Percentiles rank a stretch among this genome's conserved stretches.
Conservation (phyloP, 1,284 basidiomycete genomes). For the Boletus sp. region DNA sequence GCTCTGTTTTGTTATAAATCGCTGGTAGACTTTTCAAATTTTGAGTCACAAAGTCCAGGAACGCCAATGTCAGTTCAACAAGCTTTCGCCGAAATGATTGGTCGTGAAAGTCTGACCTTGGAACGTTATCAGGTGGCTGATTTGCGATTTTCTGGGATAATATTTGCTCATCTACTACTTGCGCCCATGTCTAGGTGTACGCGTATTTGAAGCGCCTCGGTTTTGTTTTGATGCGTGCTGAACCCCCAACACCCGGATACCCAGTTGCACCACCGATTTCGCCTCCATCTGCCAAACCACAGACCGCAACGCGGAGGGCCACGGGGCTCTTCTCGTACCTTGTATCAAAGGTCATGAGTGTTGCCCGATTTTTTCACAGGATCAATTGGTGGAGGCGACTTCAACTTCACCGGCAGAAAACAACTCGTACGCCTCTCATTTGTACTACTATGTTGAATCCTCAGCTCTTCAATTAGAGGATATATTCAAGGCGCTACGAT, state of each 20-base stretch:
- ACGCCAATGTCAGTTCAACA: constrained; percentile 89
- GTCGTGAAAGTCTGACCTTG: constrained; percentile 69
- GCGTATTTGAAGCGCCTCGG: constrained; percentile 89
- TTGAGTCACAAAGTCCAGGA: constrained; percentile 44
- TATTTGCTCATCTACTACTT: constrained; percentile 3
- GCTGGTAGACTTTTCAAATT: constrained; percentile 25
- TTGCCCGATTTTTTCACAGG: constrained; percentile 19
- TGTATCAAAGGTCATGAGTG: constrained; percentile 30
- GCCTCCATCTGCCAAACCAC: not conserved
- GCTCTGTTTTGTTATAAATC: constrained; percentile 79
- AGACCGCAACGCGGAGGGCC: constrained; percentile 34
- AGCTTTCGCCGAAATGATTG: constrained; percentile 81
- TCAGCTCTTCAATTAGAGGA: constrained; percentile 42
- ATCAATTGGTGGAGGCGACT: constrained; percentile 59
- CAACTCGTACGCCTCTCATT: constrained; percentile 14
- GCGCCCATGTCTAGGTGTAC: constrained; percentile 61
- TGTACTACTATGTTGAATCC: not conserved
- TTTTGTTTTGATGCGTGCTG: constrained; percentile 78
- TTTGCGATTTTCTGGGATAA: not conserved
- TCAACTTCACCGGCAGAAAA: constrained; percentile 36
- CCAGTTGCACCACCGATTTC: constrained; percentile 43
- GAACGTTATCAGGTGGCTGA: constrained; percentile 80
- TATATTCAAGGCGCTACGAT: constrained; percentile 70
- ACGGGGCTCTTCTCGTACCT: constrained; percentile 33
- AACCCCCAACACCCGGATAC: constrained; percentile 58